Conservation (phyloP, 768 basidiomycete species). For the Pisolithus sp. region DNA sequence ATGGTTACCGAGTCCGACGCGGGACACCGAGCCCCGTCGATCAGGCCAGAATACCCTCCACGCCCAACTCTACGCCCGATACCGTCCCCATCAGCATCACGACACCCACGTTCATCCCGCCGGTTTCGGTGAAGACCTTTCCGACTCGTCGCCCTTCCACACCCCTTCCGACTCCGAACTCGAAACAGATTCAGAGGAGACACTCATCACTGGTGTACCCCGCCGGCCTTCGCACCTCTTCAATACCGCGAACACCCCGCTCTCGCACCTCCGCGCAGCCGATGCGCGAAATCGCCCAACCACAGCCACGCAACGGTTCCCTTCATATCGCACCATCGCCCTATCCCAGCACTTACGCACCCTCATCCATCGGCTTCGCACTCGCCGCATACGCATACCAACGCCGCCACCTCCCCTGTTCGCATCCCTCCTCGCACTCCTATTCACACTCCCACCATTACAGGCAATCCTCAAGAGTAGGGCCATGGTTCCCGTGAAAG, state of each 20-base stretch:
- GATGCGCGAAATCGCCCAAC: neutral
- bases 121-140: conserved; percentile 14
- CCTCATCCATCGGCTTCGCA: too few relatives aligned
- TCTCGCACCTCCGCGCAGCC: neutral
- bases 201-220: neutral
- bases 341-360: too few relatives aligned
- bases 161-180: conserved; percentile 16
- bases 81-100: neutral
- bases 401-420: conserved; percentile 80
- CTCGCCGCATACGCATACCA: neutral
- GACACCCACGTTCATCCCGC: neutral
- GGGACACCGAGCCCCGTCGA: too few relatives aligned
- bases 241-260: neutral
- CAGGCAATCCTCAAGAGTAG: conserved; percentile 60
- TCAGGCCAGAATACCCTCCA: neutral
- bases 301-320: too few relatives aligned
- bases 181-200: conserved; percentile 17
- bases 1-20: neutral
- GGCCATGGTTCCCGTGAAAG: conserved; percentile 59
- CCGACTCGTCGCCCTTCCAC: neutral
- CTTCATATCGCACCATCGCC: too few relatives aligned
- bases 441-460: conserved; percentile 73
- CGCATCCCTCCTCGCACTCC: conserved; percentile 65
- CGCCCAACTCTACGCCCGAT: neutral
- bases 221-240: conserved; percentile 30